Conservation (phyloP, 225 moss, liverwort and hornwort species). For the Physcomitrellopsis africana region DNA sequence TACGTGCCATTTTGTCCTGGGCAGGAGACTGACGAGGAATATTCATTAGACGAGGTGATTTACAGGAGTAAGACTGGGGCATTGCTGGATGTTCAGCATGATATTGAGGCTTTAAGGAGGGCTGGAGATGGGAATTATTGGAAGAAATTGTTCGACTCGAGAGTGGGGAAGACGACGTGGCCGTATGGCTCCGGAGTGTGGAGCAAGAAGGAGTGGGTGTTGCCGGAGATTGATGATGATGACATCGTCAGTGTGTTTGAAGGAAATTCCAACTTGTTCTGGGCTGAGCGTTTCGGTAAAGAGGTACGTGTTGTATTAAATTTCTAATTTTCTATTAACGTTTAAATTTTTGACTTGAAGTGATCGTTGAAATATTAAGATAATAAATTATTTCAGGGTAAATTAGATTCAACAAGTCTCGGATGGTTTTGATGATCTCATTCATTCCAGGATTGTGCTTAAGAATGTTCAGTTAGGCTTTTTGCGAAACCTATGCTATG, state of each 20-base stretch:
- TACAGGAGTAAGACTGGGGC: slow-evolving; percentile 30
- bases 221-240: slow-evolving; percentile 34
- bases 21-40: slow-evolving; percentile 28
- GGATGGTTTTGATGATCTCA: not conserved
- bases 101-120: slow-evolving; percentile 27
- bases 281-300: slow-evolving; percentile 31
- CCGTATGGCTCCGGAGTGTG: slow-evolving; percentile 33
- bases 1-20: slow-evolving; percentile 30
- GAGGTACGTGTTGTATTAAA: slow-evolving; percentile 2
- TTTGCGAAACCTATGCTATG: not conserved
- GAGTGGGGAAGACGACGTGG: slow-evolving; percentile 34
- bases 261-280: slow-evolving; percentile 35
- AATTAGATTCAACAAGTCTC: not conserved
- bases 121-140: slow-evolving; percentile 22
- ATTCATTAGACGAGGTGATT: slow-evolving; percentile 29
- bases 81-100: slow-evolving; percentile 29
- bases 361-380: not conserved
- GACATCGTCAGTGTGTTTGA: slow-evolving; percentile 32
- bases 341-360: not conserved
- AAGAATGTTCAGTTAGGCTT: not conserved
- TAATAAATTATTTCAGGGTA: too few relatives aligned
- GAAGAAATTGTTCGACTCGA: slow-evolving; percentile 29
- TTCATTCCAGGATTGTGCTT: not conserved
- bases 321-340: not conserved
- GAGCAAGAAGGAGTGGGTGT: slow-evolving; percentile 37